phyloP scores from a whole-genome alignment of 2,329 filamentous ascomycete genomes.

The Xylaria sp. region DNA sequence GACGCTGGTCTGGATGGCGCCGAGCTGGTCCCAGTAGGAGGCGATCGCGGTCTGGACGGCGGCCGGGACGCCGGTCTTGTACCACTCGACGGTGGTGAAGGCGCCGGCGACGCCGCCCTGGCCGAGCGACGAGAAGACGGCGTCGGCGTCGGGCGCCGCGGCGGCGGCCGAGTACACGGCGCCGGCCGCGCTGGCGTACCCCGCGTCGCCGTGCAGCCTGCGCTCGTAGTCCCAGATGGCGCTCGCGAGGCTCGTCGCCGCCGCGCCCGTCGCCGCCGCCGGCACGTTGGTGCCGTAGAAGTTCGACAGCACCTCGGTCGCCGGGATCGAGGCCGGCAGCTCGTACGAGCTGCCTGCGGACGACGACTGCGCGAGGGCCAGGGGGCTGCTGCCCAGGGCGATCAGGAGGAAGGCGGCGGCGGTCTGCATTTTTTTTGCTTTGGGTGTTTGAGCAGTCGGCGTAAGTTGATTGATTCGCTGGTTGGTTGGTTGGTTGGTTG shows the following conservation, averaged over 20 bases:
- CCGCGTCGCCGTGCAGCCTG: neutral
- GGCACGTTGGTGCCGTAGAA: conserved; percentile 8
- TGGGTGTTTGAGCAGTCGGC: too few species aligned
- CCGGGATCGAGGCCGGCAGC: neutral
- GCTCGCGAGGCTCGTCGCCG: conserved; percentile 13
- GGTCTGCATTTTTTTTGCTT: too few species aligned
- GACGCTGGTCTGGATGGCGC: conserved; percentile 10
- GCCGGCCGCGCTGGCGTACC: conserved; percentile 1
- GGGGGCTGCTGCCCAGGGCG: too few species aligned
- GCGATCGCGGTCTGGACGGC: conserved; percentile 4
- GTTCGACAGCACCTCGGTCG: neutral
- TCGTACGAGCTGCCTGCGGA: neutral
- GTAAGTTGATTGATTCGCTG: too few species aligned
- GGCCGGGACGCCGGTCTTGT: conserved; percentile 8
- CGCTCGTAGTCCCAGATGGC: conserved; percentile 9
- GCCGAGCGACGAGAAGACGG: neutral
- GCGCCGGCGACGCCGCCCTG: neutral
- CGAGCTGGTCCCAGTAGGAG: conserved; percentile 1
- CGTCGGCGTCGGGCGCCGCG: neutral
- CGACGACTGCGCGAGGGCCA: neutral
- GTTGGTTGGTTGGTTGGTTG: too few species aligned
- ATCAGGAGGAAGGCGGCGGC: too few species aligned
- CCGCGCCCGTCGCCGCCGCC: conserved; percentile 8
- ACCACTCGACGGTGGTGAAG: conserved; percentile 16
- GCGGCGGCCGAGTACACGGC: conserved; percentile 3